phyloP scores from a whole-genome alignment of 805 yeast genomes.

The Ogataea pini region DNA sequence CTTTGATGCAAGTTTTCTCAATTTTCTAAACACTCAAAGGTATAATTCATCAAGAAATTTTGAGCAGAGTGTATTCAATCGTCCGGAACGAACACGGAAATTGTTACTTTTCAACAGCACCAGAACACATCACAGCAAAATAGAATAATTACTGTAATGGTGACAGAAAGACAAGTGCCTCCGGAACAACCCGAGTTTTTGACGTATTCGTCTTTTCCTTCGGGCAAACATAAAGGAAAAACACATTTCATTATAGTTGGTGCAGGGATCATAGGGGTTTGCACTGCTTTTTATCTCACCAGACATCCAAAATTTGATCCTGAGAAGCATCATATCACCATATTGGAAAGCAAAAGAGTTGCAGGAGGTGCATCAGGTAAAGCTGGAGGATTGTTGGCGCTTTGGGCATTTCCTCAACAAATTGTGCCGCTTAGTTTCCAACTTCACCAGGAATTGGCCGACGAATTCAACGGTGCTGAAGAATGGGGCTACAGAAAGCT shows the following conservation, averaged over 20 bases:
- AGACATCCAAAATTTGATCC: slow-evolving; percentile 80
- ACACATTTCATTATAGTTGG: slow-evolving; percentile 84
- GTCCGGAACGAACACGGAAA: slow-evolving; percentile 4
- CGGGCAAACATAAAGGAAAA: slow-evolving; percentile 57
- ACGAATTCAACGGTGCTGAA: slow-evolving; percentile 74
- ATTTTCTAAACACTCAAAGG: neutral
- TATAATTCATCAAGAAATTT: neutral
- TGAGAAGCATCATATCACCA: slow-evolving; percentile 73
- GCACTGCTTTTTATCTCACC: slow-evolving; percentile 87
- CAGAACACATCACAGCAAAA: slow-evolving; percentile 1
- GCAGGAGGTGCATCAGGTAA: slow-evolving; percentile 98
- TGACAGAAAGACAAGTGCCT: slow-evolving; percentile 21
- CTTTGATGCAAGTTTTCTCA: neutral
- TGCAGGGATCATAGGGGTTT: slow-evolving; percentile 95
- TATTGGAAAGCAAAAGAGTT: slow-evolving; percentile 84
- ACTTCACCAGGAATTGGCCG: slow-evolving; percentile 80
- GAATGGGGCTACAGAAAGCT: slow-evolving; percentile 94
- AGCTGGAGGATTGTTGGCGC: slow-evolving; percentile 93
- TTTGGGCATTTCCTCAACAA: slow-evolving; percentile 97
- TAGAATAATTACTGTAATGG: slow-evolving; percentile 17
- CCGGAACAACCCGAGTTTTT: slow-evolving; percentile 31
- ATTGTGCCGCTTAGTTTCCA: slow-evolving; percentile 85
- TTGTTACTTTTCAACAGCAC: neutral
- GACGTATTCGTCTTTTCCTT: slow-evolving; percentile 41
- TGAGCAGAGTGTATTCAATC: neutral